phyloP scores from a whole-genome alignment of 2,329 filamentous ascomycete genomes.

The Trichoderma aggressivum region DNA sequence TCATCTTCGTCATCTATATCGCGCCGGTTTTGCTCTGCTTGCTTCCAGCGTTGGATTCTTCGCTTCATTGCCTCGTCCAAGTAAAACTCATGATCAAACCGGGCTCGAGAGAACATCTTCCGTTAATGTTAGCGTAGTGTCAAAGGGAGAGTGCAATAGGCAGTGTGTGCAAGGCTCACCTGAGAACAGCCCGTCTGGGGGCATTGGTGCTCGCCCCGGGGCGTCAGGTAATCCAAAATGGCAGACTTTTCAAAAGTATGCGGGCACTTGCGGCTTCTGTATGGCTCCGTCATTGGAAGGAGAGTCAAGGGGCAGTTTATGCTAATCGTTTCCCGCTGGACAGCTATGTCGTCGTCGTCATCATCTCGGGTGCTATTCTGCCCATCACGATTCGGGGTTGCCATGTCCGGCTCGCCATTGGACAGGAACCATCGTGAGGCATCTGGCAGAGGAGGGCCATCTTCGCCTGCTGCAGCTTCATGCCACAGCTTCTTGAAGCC shows the following conservation, averaged over 20 bases:
- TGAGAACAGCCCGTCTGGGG: conserved; percentile 62
- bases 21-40: conserved; percentile 38
- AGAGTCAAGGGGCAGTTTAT: conserved; percentile 69
- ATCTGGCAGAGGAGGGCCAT: conserved; percentile 51
- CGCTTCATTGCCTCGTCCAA: conserved; percentile 55
- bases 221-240: conserved; percentile 55
- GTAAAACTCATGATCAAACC: conserved; percentile 48
- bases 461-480: conserved; percentile 47
- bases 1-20: conserved; percentile 44
- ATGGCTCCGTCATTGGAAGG: conserved; percentile 61
- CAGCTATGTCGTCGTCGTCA: conserved; percentile 65
- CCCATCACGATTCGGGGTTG: conserved; percentile 19
- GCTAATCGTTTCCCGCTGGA: conserved; percentile 61
- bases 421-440: conserved; percentile 52
- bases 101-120: conserved; percentile 45
- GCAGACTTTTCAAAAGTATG: conserved; percentile 69
- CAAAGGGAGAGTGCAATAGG: no score
- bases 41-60: conserved; percentile 53
- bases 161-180: conserved; percentile 36
- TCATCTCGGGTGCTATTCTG: conserved; percentile 29
- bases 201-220: conserved; percentile 48
- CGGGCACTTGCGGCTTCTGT: conserved; percentile 63
- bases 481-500: conserved; percentile 59
- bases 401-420: conserved; percentile 43
- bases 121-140: not conserved